A percentile compares a stretch with the other conserved stretches of the same genome.
phyloP scores from a whole-genome alignment of 768 basidiomycete species.

The Paxillus rubicundulus region DNA sequence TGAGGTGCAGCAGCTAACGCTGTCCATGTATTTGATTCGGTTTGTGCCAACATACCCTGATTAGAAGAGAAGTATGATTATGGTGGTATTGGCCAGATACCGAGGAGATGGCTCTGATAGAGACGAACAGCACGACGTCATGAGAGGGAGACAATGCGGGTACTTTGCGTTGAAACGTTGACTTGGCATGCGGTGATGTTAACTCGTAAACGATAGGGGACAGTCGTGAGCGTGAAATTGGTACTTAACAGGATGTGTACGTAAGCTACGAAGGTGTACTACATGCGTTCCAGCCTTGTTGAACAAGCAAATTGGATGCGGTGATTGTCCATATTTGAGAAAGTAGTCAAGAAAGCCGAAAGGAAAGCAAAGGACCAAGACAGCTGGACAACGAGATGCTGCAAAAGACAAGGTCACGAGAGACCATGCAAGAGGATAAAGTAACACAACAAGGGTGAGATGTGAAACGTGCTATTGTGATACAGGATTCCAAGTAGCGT shows the following conservation, averaged over 20 bases:
- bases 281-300: conserved; percentile 33
- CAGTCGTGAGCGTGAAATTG: neutral
- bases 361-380: conserved; percentile 30
- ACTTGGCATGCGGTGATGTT: neutral
- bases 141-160: conserved; percentile 1
- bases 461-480: neutral
- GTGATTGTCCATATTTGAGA: conserved; percentile 23
- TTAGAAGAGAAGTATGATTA: too few relatives aligned
- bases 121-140: neutral
- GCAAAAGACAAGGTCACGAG: neutral
- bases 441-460: conserved; percentile 3
- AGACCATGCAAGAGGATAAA: conserved; percentile 7
- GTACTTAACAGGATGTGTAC: conserved; percentile 14
- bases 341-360: conserved; percentile 26
- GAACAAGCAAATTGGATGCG: conserved; percentile 23
- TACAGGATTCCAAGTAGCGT: conserved; percentile 10
- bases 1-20: too few relatives aligned
- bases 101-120: too few relatives aligned
- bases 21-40: too few relatives aligned
- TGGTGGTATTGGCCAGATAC: too few relatives aligned
- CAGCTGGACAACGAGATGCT: neutral
- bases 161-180: neutral
- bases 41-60: too few relatives aligned
- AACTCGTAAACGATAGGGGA: conserved; percentile 6
- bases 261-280: conserved; percentile 30